phyloP scores from a whole-genome alignment of 2,329 filamentous ascomycete genomes.

The Penicillium sumatraense region DNA sequence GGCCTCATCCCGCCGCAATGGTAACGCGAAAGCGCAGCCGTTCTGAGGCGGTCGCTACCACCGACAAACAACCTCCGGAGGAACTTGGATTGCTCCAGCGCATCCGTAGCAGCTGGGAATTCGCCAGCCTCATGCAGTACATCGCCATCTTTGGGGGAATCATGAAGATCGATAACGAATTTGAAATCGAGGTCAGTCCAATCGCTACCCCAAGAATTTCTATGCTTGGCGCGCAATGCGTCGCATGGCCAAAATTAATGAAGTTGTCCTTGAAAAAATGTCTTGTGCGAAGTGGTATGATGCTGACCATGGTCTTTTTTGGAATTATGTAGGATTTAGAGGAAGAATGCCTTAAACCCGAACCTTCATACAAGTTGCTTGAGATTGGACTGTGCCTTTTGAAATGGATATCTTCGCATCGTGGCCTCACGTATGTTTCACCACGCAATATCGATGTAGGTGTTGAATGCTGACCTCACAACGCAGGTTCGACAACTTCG shows the following conservation, averaged over 20 bases:
- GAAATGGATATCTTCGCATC: slow-evolving; percentile 92
- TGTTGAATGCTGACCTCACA: slow-evolving; percentile 8
- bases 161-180: slow-evolving; percentile 85
- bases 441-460: neutral
- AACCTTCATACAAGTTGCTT: slow-evolving; percentile 71
- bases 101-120: slow-evolving; percentile 92
- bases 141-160: slow-evolving; percentile 87
- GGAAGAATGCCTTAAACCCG: slow-evolving; percentile 79
- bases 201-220: neutral
- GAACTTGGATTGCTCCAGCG: slow-evolving; percentile 60
- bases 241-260: slow-evolving; percentile 9
- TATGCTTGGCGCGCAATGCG: slow-evolving; percentile 17
- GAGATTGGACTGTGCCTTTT: slow-evolving; percentile 85
- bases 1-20: slow-evolving; percentile 48
- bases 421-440: slow-evolving; percentile 78
- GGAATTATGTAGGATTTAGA: slow-evolving; percentile 75
- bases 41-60: slow-evolving; percentile 60
- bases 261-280: neutral
- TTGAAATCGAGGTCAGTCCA: slow-evolving; percentile 81
- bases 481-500: slow-evolving; percentile 78
- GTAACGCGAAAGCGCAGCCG: slow-evolving; percentile 60
- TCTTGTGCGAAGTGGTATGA: neutral
- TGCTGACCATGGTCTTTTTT: slow-evolving; percentile 18
- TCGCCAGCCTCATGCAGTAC: slow-evolving; percentile 92
- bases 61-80: slow-evolving; percentile 42